Conservation (phyloP, 192 early-diverging fungal genomes). For the Entomortierella beljakovae region DNA sequence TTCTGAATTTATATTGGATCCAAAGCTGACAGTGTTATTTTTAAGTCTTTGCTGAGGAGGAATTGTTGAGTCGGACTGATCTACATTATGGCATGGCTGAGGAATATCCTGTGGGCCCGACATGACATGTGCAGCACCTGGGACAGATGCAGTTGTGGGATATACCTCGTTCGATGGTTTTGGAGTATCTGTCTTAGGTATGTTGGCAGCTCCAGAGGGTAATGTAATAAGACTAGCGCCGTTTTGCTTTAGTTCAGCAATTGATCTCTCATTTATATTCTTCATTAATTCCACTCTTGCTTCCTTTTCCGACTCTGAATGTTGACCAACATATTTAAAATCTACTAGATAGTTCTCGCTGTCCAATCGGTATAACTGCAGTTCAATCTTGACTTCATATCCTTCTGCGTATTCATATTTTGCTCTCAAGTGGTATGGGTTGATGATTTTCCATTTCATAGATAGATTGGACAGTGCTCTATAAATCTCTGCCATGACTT, state of each 20-base stretch:
- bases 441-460: slow-evolving; percentile 95
- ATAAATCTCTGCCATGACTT: slow-evolving; percentile 99
- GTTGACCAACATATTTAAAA: slow-evolving; percentile 85
- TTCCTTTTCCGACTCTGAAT: slow-evolving; percentile 43
- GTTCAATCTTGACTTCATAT: slow-evolving; percentile 88
- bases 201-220: not conserved
- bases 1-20: not conserved
- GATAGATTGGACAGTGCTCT: slow-evolving; percentile 88
- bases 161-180: slow-evolving; percentile 15
- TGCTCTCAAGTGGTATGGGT: slow-evolving; percentile 86
- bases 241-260: not conserved
- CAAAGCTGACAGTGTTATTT: slow-evolving; percentile 20
- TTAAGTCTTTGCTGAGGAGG: not conserved
- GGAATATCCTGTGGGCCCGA: slow-evolving; percentile 53
- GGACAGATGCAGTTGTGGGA: not conserved
- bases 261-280: slow-evolving; percentile 29
- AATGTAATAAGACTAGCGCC: not conserved
- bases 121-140: slow-evolving; percentile 52
- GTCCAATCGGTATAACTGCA: slow-evolving; percentile 96
- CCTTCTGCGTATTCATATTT: slow-evolving; percentile 69
- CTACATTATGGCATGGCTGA: slow-evolving; percentile 8
- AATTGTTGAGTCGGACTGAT: not conserved
- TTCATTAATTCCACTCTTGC: slow-evolving; percentile 46
- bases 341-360: slow-evolving; percentile 94
- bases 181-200: not conserved